Conservation (phyloP, 2,329 filamentous ascomycete genomes). For the Botrytis paeoniae region DNA sequence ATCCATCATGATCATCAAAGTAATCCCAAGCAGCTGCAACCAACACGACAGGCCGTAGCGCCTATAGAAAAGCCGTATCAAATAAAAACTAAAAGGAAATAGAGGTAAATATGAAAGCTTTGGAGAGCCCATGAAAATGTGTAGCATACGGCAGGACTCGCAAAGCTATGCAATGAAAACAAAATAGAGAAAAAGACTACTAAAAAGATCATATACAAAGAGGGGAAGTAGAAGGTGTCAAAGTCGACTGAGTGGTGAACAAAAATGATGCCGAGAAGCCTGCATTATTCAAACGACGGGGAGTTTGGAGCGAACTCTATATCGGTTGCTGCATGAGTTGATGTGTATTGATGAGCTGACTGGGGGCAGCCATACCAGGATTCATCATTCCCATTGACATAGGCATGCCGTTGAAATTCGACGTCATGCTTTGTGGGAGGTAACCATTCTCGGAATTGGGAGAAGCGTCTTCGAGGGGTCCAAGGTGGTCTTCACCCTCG, state of each 20-base stretch:
- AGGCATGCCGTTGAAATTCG: slow-evolving; percentile 28
- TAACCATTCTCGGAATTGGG: slow-evolving; percentile 69
- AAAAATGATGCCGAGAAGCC: neutral
- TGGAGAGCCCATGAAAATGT: slow-evolving; percentile 10
- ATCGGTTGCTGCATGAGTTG: slow-evolving; percentile 40
- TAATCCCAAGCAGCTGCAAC: slow-evolving; percentile 15
- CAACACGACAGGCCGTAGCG: slow-evolving; percentile 14
- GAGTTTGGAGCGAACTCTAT: slow-evolving; percentile 23
- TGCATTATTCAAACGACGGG: neutral
- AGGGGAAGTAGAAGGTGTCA: slow-evolving; percentile 17
- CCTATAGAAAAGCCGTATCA: slow-evolving; percentile 14
- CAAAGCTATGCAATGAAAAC: slow-evolving; percentile 34
- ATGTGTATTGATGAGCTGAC: slow-evolving; percentile 39
- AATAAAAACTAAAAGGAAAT: slow-evolving; percentile 16
- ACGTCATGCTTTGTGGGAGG: slow-evolving; percentile 40
- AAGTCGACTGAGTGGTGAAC: slow-evolving; percentile 15
- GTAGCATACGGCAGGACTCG: slow-evolving; percentile 21
- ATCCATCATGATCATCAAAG: slow-evolving; percentile 21
- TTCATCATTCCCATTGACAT: slow-evolving; percentile 33
- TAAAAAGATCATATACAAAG: slow-evolving; percentile 24
- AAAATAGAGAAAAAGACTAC: slow-evolving; percentile 24
- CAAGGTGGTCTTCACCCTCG: slow-evolving; percentile 78
- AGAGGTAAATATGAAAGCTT: slow-evolving; percentile 8
- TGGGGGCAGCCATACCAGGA: slow-evolving; percentile 39
- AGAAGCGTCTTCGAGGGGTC: slow-evolving; percentile 75